Base-by-base conservation (phyloP, 2,329 filamentous ascomycete species). In the Penicillium sp. region DNA sequence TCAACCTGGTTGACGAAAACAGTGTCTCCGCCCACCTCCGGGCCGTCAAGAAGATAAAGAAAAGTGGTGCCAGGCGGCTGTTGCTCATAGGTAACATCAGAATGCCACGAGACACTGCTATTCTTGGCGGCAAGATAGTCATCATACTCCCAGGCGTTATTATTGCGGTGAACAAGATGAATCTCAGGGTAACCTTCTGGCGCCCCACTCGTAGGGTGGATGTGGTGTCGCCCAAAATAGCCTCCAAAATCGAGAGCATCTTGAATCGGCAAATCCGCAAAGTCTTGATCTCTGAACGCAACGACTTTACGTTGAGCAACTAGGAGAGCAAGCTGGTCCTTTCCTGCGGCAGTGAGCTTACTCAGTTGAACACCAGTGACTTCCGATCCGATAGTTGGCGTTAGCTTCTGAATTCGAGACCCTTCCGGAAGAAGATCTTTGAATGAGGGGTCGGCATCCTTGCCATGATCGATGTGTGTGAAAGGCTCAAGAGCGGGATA, bases 1-100 rank as follows among this genome's bases (percentile, higher is more conserved):
- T 90, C 89, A 0, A 83, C 91, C 62, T 89, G 85, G 73, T 94
- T 89, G 40, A 85, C 86, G 69, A 96, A 96, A 3, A 93, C 79
- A 0, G 92, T 96, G 72, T 96, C 92, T 48, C 92, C 92, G 38
- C 92, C 92, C 0, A 87, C 87, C 54, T 85, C 82, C 1, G 92
- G 92, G 52, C 85, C 87, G 73, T 96, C 92, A 30, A 97, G 84
- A 57, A 93, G 83, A 72, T 95, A 96, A 37, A 96, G 78, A 76
- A 96, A 95, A 0, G 93, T 96, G 0, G 92, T 96, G n/a, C 92
- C 91, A 0, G 92, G 92, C 2, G 92, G 92, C 77, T 97, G 92
- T 65, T 85, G 79, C 80, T 96, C 93, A 73, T 95, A 96, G 0
- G 89, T 90, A 0, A 96, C 88, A 68, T 96, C 92, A 0, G 88